Conservation (phyloP, 768 basidiomycete species). For the Lentinula lateritia region DNA sequence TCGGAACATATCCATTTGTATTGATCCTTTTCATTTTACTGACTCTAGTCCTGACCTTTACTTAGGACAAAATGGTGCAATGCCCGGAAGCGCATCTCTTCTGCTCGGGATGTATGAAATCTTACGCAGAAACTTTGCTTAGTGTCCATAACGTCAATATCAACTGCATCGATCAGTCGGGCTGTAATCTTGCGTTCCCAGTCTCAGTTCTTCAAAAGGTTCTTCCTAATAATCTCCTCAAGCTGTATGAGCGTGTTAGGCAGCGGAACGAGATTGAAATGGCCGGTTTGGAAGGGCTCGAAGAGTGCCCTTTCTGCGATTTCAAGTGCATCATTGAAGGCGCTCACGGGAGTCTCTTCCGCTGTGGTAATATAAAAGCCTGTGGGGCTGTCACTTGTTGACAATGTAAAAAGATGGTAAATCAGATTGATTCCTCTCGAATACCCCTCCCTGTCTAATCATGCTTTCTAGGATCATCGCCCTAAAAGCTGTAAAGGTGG, state of each 20-base stretch:
- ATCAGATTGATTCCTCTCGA: conserved; percentile 13
- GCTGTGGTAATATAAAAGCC: conserved; percentile 49
- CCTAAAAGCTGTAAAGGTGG: conserved; percentile 77
- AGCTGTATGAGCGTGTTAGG: conserved; percentile 67
- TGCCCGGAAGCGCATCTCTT: conserved; percentile 89
- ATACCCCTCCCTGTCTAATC: background rate
- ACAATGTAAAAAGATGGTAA: conserved; percentile 65
- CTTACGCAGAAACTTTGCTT: conserved; percentile 64
- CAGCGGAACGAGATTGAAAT: conserved; percentile 76
- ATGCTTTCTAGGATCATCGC: conserved; percentile 56
- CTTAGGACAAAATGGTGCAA: conserved; percentile 78
- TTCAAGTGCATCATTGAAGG: conserved; percentile 74
- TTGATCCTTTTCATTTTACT: conserved; percentile 19
- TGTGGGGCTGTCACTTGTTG: conserved; percentile 79
- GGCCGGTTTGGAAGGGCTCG: conserved; percentile 76
- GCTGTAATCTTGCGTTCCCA: conserved; percentile 64
- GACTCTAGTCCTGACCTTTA: background rate
- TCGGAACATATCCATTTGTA: conserved; percentile 65
- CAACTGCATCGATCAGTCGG: conserved; percentile 78
- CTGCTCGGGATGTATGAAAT: conserved; percentile 65
- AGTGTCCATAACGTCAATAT: conserved; percentile 58
- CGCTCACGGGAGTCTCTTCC: conserved; percentile 30
- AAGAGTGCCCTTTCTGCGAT: conserved; percentile 90
- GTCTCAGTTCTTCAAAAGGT: conserved; percentile 64
- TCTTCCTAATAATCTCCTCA: conserved; percentile 60